phyloP scores from a whole-genome alignment of 345 rosid genomes.

The Populus alba region DNA sequence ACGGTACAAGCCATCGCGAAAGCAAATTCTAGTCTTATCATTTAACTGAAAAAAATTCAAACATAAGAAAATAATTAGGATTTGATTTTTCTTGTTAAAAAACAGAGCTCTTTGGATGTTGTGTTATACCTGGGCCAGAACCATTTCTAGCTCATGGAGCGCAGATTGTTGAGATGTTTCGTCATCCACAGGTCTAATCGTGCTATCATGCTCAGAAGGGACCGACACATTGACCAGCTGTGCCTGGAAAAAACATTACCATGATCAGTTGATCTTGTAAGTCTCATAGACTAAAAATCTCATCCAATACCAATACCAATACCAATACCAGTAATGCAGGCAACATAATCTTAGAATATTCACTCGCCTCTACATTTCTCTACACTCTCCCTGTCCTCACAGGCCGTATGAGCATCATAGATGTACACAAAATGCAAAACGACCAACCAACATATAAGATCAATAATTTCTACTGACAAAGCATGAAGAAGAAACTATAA shows the following conservation, averaged over 20 bases:
- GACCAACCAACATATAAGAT: not conserved
- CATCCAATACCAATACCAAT: not conserved
- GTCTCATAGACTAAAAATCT: not conserved
- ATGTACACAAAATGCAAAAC: not conserved
- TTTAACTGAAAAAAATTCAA: constrained; percentile 44
- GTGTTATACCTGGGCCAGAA: constrained; percentile 56
- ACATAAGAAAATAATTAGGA: constrained; percentile 8
- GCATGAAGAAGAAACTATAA: not conserved
- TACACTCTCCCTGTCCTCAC: not conserved
- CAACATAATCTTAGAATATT: not conserved
- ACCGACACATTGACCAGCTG: constrained; percentile 8
- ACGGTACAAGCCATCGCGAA: constrained; percentile 83
- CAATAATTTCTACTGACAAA: not conserved
- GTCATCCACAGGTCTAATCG: constrained; percentile 24
- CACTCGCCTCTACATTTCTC: not conserved
- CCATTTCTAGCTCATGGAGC: constrained; percentile 62
- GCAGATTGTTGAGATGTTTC: constrained; percentile 59
- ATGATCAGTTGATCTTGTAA: constrained; percentile 1
- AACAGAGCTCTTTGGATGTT: not conserved
- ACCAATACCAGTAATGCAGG: not conserved
- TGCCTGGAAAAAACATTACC: constrained; percentile 29
- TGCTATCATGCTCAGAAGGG: constrained; percentile 30
- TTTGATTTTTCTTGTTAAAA: not conserved
- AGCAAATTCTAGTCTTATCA: constrained; percentile 59
- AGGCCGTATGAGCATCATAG: not conserved